Evolutionary conservation across 1,284 basidiomycete genomes (phyloP), one percentile per base, ranked within the genome.

Genomic region (Trichosporon inkin): DNA sequence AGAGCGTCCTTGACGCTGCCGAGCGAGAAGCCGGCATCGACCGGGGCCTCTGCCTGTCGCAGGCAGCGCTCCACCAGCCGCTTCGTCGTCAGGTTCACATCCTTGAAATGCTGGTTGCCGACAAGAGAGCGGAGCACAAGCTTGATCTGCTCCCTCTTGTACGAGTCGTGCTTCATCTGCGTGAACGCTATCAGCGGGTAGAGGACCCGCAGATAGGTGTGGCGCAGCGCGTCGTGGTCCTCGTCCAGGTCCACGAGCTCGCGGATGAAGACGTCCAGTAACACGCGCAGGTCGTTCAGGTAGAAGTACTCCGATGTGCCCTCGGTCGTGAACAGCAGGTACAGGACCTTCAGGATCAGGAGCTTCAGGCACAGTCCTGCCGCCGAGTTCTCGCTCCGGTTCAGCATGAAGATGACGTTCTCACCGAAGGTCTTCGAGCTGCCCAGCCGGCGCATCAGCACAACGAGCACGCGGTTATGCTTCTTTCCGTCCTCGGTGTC

Each of bases 391-490:
- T 88, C 90, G 49, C 93, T 90, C 61, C 95, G 86, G 72, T 99
- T 99, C 41, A 99, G 82, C 88, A 99, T 99, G 76, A 97, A 99
- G 64, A 99, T 97, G 82, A 99, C 85, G 71, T 98, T 99, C 79
- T 95, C 93, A 14, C 93, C 93, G 76, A 99, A 97, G 0, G 95
- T 97, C 80, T 92, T 92, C 77, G 87, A 90, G 11, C 85, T 86
- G 8, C 89, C 87, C 36, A 92, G 77, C 14, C 94, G 85, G 22
- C 88, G 82, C 82, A 90, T 89, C 28, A 99, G 82, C 0, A 95
- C 86, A 22, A 85, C 82, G 38, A 98, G 79, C 0, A 98, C 88
- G 16, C 92, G 82, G 72, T 99, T 99, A 53, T 70, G 64, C 66
- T 68, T 71, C 62, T 78, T 78, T 1, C 75, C 67, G 22, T 77